Base-by-base conservation (phyloP, 1,139 yeast genomes). In the Zygoascus hellenicus region DNA sequence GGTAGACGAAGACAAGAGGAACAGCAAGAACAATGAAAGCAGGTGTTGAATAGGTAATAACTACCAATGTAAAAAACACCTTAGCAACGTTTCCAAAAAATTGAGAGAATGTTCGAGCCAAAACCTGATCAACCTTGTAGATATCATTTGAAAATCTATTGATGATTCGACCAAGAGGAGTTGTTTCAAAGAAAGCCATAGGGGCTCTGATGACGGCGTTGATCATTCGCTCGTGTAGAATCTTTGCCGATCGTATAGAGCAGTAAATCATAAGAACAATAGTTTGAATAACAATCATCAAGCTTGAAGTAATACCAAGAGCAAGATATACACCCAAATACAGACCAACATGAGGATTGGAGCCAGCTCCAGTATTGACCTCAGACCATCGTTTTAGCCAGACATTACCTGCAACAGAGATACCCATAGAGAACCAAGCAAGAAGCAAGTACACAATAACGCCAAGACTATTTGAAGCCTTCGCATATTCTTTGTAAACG, bases 381-480 rank as follows among this genome's bases (percentile, higher is more conserved):
- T 92, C 98, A 9, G 97, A 88, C 98, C 98, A 94, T 64, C 88
- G 90, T 64, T 92, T 92, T 60, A 92, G 78, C 98, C 98, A 92
- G 46, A 92, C 77, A 61, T 83, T 88, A 39, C 90, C 76, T 43
- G 70, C 65, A 39, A 81, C 86, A 49, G 80, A 76, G 41, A 85
- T 64, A 16, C 77, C 68, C 76, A 81, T 84, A 1, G 89, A 75
- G 5, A 70, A 43, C 16, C 83, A 60, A 38, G 67, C 51, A 45
- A 67, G 54, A 10, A 64, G 48, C 48, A 87, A 61, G 61, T 82
- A 81, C 2, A 81, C 56, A 0, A 71, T 34, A 14, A 90, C 96
- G 54, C 80, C 80, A 45, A 62, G 66, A n/a, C 86, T 77, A 54
- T 88, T 87, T 70, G 97, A 89, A 0, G 97, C 96, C 56, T 76